Conservation (phyloP, 192 early-diverging fungal genomes). For the Linnemannia hyalina region DNA sequence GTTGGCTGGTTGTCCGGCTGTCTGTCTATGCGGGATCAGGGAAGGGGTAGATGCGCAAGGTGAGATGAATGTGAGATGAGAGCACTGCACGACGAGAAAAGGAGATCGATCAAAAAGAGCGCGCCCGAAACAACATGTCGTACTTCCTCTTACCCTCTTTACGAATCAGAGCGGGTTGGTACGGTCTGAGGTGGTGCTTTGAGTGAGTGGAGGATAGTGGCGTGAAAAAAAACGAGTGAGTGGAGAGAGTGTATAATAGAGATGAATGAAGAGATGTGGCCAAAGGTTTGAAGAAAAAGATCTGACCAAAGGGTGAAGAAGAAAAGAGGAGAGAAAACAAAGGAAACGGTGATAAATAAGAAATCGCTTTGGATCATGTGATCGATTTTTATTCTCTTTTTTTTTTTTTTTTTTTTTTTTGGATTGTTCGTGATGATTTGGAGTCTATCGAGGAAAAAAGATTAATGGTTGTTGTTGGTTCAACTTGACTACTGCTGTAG, state of each 20-base stretch:
- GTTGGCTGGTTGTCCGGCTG: neutral
- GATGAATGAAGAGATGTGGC: neutral
- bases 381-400: neutral
- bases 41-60: neutral
- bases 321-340: neutral
- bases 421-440: no score
- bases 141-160: neutral
- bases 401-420: neutral
- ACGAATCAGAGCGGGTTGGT: neutral
- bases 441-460: neutral
- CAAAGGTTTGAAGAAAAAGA: neutral
- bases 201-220: neutral
- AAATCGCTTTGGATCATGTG: neutral
- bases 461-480: neutral
- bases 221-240: neutral
- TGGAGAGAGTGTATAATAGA: neutral
- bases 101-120: neutral
- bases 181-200: neutral
- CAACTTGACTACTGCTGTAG: neutral
- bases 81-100: neutral
- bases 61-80: neutral
- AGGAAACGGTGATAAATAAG: neutral
- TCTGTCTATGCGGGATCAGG: neutral
- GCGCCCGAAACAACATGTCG: neutral
- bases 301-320: conserved; percentile 3